A percentile compares a stretch with the other conserved stretches of the same genome.
Evolutionary conservation across 768 basidiomycete genomes (phyloP).

Genomic region (Russula emetica): DNA sequence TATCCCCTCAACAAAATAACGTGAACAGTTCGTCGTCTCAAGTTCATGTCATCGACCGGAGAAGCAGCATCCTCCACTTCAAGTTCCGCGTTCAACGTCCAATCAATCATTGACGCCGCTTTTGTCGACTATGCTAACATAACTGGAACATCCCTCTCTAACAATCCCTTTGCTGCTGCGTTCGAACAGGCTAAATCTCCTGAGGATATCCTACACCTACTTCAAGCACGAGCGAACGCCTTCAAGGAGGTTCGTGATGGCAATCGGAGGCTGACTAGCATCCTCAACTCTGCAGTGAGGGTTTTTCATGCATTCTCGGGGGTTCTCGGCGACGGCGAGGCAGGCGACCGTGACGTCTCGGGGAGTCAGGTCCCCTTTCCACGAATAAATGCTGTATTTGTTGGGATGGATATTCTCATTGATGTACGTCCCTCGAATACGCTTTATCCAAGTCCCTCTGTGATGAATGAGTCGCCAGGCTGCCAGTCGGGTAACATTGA

Average conservation of each 20-base stretch:
- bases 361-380: not conserved
- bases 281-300: not conserved
- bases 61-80: not conserved
- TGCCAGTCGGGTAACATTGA: too few relatives aligned
- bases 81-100: too few relatives aligned
- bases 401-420: not conserved
- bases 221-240: not conserved
- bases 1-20: not conserved
- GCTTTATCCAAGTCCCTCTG: too few relatives aligned
- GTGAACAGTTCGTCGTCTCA: too few relatives aligned
- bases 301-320: not conserved
- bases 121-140: not conserved
- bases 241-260: not conserved
- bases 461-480: too few relatives aligned
- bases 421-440: too few relatives aligned
- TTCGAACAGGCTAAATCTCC: not conserved
- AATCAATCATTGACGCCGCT: not conserved
- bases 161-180: not conserved
- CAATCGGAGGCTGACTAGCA: not conserved
- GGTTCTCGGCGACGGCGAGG: not conserved
- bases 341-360: too few relatives aligned
- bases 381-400: not conserved
- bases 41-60: too few relatives aligned
- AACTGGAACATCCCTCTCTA: not conserved
- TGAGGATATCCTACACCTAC: not conserved